phyloP scores from a whole-genome alignment of 768 basidiomycete genomes.

The Pleurotus tuoliensis region DNA sequence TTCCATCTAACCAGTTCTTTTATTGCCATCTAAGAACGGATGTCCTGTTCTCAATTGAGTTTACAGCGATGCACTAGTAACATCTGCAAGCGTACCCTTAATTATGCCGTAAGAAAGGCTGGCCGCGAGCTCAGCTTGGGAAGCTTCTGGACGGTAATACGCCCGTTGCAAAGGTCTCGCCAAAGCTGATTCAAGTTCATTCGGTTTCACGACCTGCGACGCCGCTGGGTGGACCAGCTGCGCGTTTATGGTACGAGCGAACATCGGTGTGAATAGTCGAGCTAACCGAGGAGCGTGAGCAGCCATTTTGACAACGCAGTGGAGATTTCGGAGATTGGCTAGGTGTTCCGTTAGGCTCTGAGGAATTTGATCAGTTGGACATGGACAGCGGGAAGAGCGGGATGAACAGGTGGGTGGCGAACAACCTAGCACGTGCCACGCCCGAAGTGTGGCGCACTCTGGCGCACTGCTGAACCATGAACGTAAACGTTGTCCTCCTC shows the following conservation, averaged over 20 bases:
- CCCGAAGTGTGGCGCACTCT: too few species aligned
- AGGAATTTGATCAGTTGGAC: too few species aligned
- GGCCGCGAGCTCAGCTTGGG: conserved; percentile 23
- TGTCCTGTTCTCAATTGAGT: conserved; percentile 17
- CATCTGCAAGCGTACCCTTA: not conserved
- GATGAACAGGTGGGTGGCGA: too few species aligned
- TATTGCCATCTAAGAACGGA: conserved; percentile 25
- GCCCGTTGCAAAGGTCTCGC: conserved; percentile 22
- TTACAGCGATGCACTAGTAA: not conserved
- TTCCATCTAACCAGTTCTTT: conserved; percentile 20
- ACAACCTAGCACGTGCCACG: too few species aligned
- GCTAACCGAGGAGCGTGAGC: conserved; percentile 22
- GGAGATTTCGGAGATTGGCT: too few species aligned
- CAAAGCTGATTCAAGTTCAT: conserved; percentile 26
- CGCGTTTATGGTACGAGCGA: conserved; percentile 22
- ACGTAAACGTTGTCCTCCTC: too few species aligned
- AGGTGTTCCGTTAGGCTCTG: too few species aligned
- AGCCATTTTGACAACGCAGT: too few species aligned
- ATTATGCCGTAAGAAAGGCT: conserved; percentile 25
- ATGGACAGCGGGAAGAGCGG: too few species aligned
- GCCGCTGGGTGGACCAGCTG: conserved; percentile 27
- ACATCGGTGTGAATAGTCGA: conserved; percentile 25
- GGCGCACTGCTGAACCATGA: too few species aligned
- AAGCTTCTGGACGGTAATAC: conserved; percentile 23
- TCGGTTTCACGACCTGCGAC: conserved; percentile 26